Conservation (phyloP, 1,139 yeast genomes). For the Saccharomyces hybrid region DNA sequence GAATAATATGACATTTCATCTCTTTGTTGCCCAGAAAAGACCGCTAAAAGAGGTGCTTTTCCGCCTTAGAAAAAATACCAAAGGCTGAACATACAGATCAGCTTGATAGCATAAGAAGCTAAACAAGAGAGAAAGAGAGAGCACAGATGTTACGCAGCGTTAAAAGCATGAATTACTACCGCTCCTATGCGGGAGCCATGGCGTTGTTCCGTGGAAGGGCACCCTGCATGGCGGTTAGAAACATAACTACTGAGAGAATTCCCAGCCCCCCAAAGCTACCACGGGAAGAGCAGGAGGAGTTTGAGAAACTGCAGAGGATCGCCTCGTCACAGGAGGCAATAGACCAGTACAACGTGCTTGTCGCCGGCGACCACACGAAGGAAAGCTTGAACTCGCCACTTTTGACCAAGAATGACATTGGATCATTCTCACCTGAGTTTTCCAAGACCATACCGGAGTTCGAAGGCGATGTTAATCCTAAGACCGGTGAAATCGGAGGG, state of each 20-base stretch:
- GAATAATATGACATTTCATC: not conserved
- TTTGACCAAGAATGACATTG: constrained; percentile 48
- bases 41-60: not conserved
- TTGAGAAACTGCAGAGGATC: constrained; percentile 71
- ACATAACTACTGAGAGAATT: constrained; percentile 20
- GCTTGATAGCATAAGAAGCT: not conserved
- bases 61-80: not conserved
- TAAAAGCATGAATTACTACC: not conserved
- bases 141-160: not conserved
- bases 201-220: not conserved
- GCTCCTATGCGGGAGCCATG: not conserved
- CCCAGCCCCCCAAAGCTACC: constrained; percentile 86
- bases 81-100: not conserved
- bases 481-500: constrained; percentile 92
- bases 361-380: constrained; percentile 34
- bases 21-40: not conserved
- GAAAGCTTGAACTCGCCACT: constrained; percentile 36
- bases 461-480: constrained; percentile 90
- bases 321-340: constrained; percentile 79
- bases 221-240: not conserved
- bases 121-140: not conserved
- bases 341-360: constrained; percentile 58
- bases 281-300: constrained; percentile 84
- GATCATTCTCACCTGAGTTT: constrained; percentile 60
- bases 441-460: constrained; percentile 85